Evolutionary conservation across 1,284 basidiomycete genomes (phyloP).

Genomic region (Cryptococcus neoformans): DNA sequence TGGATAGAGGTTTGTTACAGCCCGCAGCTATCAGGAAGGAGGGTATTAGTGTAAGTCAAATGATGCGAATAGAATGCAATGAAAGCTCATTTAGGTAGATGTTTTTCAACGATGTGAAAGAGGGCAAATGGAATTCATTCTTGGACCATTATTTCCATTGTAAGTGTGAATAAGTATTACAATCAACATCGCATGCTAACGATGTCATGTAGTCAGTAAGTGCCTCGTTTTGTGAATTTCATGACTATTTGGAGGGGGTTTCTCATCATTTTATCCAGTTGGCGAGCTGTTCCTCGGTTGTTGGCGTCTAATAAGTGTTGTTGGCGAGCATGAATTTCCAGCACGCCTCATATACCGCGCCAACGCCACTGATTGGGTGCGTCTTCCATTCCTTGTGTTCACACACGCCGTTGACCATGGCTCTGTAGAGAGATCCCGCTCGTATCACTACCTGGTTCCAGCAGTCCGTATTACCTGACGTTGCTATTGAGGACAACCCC

Average conservation of each 20-base stretch:
- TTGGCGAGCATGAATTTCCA: constrained; percentile 24
- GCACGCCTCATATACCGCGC: constrained; percentile 26
- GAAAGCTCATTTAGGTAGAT: constrained; percentile 6
- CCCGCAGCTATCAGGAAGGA: constrained; percentile 19
- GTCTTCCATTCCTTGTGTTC: not conserved
- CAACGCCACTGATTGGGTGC: constrained; percentile 26
- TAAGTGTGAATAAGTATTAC: constrained; percentile 8
- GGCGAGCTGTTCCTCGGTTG: constrained; percentile 36
- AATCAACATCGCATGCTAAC: not conserved
- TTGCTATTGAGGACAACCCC: constrained; percentile 22
- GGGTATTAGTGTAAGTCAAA: constrained; percentile 19
- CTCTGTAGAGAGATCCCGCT: constrained; percentile 17
- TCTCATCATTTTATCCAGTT: not conserved
- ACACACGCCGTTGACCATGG: not conserved
- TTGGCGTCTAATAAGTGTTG: constrained; percentile 25
- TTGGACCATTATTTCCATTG: constrained; percentile 35
- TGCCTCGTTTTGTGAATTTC: too few relatives aligned
- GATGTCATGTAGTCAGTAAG: constrained; percentile 20
- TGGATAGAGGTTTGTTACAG: constrained; percentile 13
- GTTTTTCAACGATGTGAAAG: constrained; percentile 20
- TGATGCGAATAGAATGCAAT: not conserved
- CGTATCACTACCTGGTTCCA: constrained; percentile 34
- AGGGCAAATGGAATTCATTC: constrained; percentile 17
- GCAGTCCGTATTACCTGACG: constrained; percentile 26
- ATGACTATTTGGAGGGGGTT: too few relatives aligned